phyloP scores from a whole-genome alignment of 2,329 filamentous ascomycete species.

The Fusarium sp. region DNA sequence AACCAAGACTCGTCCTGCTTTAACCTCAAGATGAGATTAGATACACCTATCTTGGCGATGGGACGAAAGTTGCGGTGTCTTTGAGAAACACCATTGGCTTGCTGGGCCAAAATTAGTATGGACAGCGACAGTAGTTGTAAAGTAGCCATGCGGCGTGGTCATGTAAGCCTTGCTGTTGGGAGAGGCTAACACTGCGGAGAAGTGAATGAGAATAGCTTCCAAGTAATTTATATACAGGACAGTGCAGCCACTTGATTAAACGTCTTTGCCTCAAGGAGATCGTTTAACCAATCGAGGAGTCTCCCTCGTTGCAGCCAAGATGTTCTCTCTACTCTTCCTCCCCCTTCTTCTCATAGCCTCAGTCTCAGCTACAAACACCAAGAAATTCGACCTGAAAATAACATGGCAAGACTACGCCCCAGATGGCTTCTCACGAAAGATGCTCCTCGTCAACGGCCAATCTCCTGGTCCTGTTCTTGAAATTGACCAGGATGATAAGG shows the following conservation, averaged over 20 bases:
- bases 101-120: background rate
- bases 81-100: background rate
- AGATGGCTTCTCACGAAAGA: slow-evolving; percentile 57
- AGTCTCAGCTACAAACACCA: slow-evolving; percentile 23
- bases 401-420: slow-evolving; percentile 55
- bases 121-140: background rate
- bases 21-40: background rate
- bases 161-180: background rate
- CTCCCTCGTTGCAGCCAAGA: slow-evolving; percentile 6
- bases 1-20: background rate
- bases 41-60: background rate
- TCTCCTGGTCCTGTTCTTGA: slow-evolving; percentile 71
- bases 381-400: slow-evolving; percentile 46
- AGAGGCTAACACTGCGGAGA: background rate
- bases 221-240: slow-evolving; percentile 11
- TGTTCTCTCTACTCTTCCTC: slow-evolving; percentile 14
- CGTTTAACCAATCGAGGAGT: background rate
- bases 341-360: slow-evolving; percentile 15
- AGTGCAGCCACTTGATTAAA: background rate
- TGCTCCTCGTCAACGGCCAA: slow-evolving; percentile 67
- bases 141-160: slow-evolving; percentile 2
- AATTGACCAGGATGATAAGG: slow-evolving; percentile 62
- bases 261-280: background rate
- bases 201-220: background rate
- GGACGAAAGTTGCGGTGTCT: background rate